These are phyloP conservation scores for Rhizoclosmatium sp. DNA, from an alignment of 192 early-diverging fungal species.

Conservation along the genomic window DNA sequence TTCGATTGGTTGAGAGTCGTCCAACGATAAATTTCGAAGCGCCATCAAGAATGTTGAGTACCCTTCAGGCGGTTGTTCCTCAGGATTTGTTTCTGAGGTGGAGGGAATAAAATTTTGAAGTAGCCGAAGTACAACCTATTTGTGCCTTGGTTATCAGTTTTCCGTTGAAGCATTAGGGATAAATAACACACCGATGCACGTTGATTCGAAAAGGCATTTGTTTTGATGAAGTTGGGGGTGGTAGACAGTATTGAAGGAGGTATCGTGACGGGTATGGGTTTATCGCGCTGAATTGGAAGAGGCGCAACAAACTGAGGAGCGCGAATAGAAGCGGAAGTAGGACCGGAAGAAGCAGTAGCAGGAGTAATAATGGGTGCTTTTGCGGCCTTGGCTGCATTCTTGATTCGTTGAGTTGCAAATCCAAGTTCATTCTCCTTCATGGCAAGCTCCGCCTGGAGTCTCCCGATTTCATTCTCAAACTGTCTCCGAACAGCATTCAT, in stretches of 20 bases:
- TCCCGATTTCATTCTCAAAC: slow-evolving; percentile 9
- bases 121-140: neutral
- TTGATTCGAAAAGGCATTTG: no score
- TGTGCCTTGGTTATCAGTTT: neutral
- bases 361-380: no score
- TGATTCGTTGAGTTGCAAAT: neutral
- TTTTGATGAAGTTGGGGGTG: no score
- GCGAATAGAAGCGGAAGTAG: no score
- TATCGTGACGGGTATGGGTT: no score
- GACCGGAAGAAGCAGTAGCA: no score
- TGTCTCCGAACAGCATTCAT: slow-evolving; percentile 8
- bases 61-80: neutral
- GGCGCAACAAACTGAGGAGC: no score
- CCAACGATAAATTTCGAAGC: neutral
- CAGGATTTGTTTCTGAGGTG: neutral
- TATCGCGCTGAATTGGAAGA: no score
- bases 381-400: neutral
- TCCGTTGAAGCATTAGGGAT: no score
- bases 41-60: neutral
- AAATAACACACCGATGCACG: no score
- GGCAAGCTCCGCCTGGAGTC: neutral
- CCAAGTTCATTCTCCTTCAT: neutral
- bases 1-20: neutral
- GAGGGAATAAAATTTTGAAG: slow-evolving; percentile 6
- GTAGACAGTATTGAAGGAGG: no score